Evolutionary conservation across 495 filamentous ascomycete genomes (phyloP).

Genomic region (Penicillium coffeae): DNA sequence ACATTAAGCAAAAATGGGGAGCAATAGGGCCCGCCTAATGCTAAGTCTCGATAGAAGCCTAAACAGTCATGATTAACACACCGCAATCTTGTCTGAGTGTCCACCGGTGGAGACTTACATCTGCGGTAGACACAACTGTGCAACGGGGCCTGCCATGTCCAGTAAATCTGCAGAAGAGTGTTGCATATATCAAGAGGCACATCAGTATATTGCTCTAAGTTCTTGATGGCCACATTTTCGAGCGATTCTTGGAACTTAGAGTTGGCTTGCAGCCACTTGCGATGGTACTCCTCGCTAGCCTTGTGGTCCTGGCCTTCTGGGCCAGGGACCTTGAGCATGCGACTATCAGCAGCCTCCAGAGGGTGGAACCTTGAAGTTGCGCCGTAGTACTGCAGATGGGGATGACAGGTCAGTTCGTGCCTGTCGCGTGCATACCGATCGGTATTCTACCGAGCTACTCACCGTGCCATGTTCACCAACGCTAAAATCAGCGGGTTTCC

Average conservation of each 20-base stretch:
- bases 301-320: background rate
- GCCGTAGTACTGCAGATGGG: constrained; percentile 7
- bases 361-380: constrained; percentile 13
- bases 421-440: background rate
- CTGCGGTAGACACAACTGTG: constrained; percentile 12
- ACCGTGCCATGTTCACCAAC: constrained; percentile 10
- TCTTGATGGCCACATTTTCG: constrained; percentile 4
- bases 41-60: constrained; percentile 12
- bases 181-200: constrained; percentile 1
- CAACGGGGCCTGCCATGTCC: constrained; percentile 12
- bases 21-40: constrained; percentile 7
- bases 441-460: background rate
- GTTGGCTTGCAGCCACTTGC: constrained; percentile 10
- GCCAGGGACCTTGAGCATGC: background rate
- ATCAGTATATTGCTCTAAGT: constrained; percentile 5
- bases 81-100: background rate
- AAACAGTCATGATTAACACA: background rate
- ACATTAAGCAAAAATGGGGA: constrained; percentile 10
- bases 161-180: constrained; percentile 7
- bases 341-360: background rate
- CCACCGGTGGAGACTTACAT: constrained; percentile 2
- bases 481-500: constrained; percentile 5
- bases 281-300: constrained; percentile 7
- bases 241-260: constrained; percentile 5
- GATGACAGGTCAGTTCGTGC: background rate